Percentiles rank a stretch among this genome's conserved stretches.
phyloP scores from a whole-genome alignment of 2,329 filamentous ascomycete species.

The Neoascochyta sp. region DNA sequence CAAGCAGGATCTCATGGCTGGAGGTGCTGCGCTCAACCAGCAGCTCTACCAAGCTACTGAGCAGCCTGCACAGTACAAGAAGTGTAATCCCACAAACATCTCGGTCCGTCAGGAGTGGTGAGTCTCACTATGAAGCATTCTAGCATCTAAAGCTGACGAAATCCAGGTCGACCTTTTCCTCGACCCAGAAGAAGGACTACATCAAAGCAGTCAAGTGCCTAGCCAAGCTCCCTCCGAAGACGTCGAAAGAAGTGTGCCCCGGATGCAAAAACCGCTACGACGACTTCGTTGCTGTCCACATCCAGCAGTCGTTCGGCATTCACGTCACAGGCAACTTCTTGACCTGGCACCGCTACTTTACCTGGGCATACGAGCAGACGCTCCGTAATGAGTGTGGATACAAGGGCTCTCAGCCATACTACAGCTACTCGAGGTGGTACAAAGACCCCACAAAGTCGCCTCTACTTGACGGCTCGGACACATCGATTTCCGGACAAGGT shows the following conservation, averaged over 20 bases:
- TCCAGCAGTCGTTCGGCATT: conserved; percentile 35
- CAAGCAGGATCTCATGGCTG: conserved; percentile 19
- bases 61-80: conserved; percentile 18
- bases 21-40: conserved; percentile 24
- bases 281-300: conserved; percentile 38
- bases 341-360: conserved; percentile 44
- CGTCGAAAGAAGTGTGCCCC: conserved; percentile 20
- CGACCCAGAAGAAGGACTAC: conserved; percentile 33
- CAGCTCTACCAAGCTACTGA: conserved; percentile 23
- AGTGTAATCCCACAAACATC: conserved; percentile 40
- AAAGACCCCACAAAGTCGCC: conserved; percentile 48
- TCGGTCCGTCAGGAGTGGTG: conserved; percentile 46
- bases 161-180: conserved; percentile 3
- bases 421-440: conserved; percentile 54
- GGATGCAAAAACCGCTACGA: conserved; percentile 36
- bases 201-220: conserved; percentile 37
- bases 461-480: conserved; percentile 56
- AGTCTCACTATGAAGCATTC: too few species aligned
- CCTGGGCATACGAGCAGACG: conserved; percentile 42
- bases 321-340: conserved; percentile 38
- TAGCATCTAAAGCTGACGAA: conserved; percentile 5
- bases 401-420: conserved; percentile 42
- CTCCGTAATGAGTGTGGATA: conserved; percentile 45
- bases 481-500: conserved; percentile 49
- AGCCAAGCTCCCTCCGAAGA: conserved; percentile 22